phyloP scores from a whole-genome alignment of 495 filamentous ascomycete genomes.

The Letharia columbiana region DNA sequence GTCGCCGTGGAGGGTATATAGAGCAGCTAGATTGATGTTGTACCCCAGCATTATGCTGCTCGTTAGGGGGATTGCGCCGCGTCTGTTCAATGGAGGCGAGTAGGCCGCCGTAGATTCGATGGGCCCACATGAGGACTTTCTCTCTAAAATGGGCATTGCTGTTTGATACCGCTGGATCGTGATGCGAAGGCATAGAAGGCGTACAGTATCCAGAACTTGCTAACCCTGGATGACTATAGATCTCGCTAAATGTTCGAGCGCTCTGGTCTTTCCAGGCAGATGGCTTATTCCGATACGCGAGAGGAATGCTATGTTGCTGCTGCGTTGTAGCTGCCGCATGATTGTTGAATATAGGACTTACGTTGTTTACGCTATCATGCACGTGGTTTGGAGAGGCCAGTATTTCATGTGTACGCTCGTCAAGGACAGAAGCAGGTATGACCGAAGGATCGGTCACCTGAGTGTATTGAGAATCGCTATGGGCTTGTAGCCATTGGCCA shows the following conservation, averaged over 20 bases:
- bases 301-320: constrained; percentile 10
- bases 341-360: neutral
- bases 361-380: neutral
- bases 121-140: constrained; percentile 73
- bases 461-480: constrained; percentile 8
- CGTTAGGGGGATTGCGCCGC: constrained; percentile 30
- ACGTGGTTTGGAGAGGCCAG: neutral
- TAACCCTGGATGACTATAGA: neutral
- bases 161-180: neutral
- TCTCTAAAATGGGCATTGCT: constrained; percentile 63
- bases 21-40: constrained; percentile 12
- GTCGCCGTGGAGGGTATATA: constrained; percentile 15
- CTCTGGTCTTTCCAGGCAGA: constrained; percentile 14
- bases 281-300: constrained; percentile 17
- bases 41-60: constrained; percentile 8
- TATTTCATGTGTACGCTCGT: neutral
- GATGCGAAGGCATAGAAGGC: neutral
- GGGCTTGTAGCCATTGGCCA: constrained; percentile 14
- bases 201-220: neutral
- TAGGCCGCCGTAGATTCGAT: constrained; percentile 80
- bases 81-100: constrained; percentile 63
- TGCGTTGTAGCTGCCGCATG: constrained; percentile 8
- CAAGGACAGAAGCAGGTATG: neutral
- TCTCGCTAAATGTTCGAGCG: constrained; percentile 5
- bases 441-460: neutral